Evolutionary conservation across 2,329 filamentous ascomycete species (phyloP).

Genomic region (Aspergillus eucalypticola): DNA sequence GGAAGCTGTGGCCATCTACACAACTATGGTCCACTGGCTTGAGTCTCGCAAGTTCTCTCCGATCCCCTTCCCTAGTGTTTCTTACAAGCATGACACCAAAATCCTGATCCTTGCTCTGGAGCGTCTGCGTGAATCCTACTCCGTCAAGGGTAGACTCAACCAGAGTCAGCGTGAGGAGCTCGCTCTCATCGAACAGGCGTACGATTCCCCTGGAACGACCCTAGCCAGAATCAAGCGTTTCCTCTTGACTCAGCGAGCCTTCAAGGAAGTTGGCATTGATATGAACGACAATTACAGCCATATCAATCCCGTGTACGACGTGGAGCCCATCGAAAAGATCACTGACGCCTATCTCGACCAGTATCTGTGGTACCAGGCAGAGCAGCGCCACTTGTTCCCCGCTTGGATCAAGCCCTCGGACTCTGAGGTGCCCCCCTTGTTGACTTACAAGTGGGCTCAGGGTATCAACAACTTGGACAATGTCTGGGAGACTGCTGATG

Average conservation of each 20-base stretch:
- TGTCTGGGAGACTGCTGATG: conserved; percentile 91
- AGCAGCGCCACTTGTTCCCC: conserved; percentile 94
- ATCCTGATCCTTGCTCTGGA: conserved; percentile 95
- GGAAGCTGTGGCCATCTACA: conserved; percentile 98
- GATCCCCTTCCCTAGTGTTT: conserved; percentile 97
- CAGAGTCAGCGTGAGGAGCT: conserved; percentile 97
- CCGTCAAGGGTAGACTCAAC: conserved; percentile 93
- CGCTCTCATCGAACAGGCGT: conserved; percentile 95
- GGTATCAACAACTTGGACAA: conserved; percentile 97
- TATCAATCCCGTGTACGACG: conserved; percentile 98
- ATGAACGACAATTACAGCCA: conserved; percentile 99
- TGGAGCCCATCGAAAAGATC: conserved; percentile 99
- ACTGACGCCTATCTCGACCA: conserved; percentile 98
- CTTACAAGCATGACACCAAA: conserved; percentile 99
- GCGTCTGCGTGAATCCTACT: conserved; percentile 90
- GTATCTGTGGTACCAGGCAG: conserved; percentile 98
- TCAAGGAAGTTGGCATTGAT: conserved; percentile 99
- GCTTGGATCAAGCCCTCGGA: conserved; percentile 99
- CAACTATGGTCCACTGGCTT: conserved; percentile 97
- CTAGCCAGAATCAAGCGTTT: conserved; percentile 96
- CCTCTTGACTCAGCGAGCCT: conserved; percentile 91
- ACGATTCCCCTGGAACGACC: conserved; percentile 95
- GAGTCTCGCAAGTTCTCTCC: conserved; percentile 98
- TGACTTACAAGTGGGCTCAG: conserved; percentile 99
- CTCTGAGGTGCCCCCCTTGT: conserved; percentile 89